Percentiles rank a stretch among this genome's conserved stretches.
Evolutionary conservation across 331 rosid genomes (phyloP).

Genomic region (Ulmus americana): DNA sequence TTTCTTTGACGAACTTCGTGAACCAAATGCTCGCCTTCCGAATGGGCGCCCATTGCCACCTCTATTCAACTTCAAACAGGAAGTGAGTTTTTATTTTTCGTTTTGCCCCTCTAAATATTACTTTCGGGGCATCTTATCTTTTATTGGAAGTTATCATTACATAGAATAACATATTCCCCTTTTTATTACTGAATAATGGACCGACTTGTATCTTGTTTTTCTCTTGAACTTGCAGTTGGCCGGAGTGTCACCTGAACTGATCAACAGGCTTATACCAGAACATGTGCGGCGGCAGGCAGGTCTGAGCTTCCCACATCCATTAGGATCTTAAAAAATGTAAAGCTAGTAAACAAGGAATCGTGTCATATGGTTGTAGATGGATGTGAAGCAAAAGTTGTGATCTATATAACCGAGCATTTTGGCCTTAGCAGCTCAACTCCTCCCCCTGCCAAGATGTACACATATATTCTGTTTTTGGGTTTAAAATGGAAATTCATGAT

Average conservation of each 20-base stretch:
- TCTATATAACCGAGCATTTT: slow-evolving; percentile 36
- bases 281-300: slow-evolving; percentile 68
- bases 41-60: slow-evolving; percentile 83
- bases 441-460: slow-evolving; percentile 49
- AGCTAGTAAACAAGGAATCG: slow-evolving; percentile 35
- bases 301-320: slow-evolving; percentile 41
- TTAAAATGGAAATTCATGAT: slow-evolving; percentile 43
- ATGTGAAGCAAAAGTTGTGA: slow-evolving; percentile 37
- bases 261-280: slow-evolving; percentile 77
- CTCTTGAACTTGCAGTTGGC: slow-evolving; percentile 40
- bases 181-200: not conserved
- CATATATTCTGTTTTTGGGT: slow-evolving; percentile 44
- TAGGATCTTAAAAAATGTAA: slow-evolving; percentile 39
- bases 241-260: slow-evolving; percentile 69
- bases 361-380: slow-evolving; percentile 26
- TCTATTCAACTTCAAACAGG: slow-evolving; percentile 90
- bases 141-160: no score
- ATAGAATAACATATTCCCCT: not conserved
- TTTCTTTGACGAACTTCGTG: slow-evolving; percentile 94
- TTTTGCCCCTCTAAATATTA: not conserved
- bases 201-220: not conserved
- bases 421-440: slow-evolving; percentile 39
- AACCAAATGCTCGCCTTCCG: slow-evolving; percentile 76
- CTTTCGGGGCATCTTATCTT: no score
- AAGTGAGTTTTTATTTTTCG: slow-evolving; percentile 49